Percentiles rank a stretch among this genome's conserved stretches.
These are phyloP conservation scores for Candida hungchunana DNA, from an alignment of 805 yeast species.

Conservation along the genomic window DNA sequence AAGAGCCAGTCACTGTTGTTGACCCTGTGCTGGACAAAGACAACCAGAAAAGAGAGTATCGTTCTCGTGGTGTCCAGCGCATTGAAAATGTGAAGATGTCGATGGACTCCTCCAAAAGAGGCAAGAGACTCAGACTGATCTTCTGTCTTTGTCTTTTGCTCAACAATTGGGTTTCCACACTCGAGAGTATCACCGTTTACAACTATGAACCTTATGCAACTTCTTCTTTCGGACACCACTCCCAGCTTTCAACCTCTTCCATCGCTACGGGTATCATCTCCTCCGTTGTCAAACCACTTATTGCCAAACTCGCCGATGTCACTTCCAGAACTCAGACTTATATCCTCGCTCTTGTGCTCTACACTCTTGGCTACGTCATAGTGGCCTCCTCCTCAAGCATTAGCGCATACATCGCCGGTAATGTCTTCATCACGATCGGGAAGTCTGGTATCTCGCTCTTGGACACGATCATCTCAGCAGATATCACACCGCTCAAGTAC, in stretches of 20 bases:
- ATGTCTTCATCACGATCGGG: slow-evolving; percentile 35
- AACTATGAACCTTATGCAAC: slow-evolving; percentile 38
- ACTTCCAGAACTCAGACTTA: slow-evolving; percentile 39
- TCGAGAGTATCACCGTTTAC: slow-evolving; percentile 31
- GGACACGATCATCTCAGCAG: slow-evolving; percentile 32
- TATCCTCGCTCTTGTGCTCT: slow-evolving; percentile 28
- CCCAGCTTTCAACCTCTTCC: slow-evolving; percentile 36
- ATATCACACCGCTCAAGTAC: slow-evolving; percentile 36
- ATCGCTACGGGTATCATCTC: slow-evolving; percentile 37
- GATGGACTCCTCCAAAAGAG: too few species aligned
- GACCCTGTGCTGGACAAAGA: too few species aligned
- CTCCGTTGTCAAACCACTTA: slow-evolving; percentile 35
- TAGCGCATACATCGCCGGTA: slow-evolving; percentile 33
- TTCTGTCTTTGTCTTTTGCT: slow-evolving; percentile 14
- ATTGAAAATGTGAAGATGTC: too few species aligned
- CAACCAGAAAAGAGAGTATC: too few species aligned
- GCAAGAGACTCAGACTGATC: slow-evolving; percentile 14
- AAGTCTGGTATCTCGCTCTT: slow-evolving; percentile 33
- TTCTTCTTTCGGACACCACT: slow-evolving; percentile 35
- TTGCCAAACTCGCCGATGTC: slow-evolving; percentile 39
- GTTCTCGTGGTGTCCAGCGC: too few species aligned
- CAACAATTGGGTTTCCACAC: slow-evolving; percentile 19
- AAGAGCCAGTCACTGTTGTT: too few species aligned
- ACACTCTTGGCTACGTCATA: slow-evolving; percentile 33
- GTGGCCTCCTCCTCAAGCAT: slow-evolving; percentile 35